Base-by-base conservation (phyloP, 2,329 filamentous ascomycete species). In the Arthrobotrys iridis region DNA sequence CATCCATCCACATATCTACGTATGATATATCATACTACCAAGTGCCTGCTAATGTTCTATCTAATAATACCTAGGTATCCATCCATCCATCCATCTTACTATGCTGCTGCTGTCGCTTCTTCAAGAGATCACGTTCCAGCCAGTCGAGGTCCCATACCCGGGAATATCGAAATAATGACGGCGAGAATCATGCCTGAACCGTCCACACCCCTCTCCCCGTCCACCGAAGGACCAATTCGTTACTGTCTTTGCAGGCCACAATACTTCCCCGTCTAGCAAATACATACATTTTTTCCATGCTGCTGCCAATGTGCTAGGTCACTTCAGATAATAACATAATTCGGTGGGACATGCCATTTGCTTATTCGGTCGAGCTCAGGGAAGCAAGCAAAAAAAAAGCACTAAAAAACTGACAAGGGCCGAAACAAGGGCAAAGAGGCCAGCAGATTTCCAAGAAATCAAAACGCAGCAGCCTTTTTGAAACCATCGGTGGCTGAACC, bases 401-500 rank as follows among this genome's bases (percentile, higher is more conserved):
- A n/a, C n/a, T n/a, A n/a, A n/a, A n/a, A n/a, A n/a, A n/a, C n/a
- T n/a, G n/a, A n/a, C n/a, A n/a, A n/a, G n/a, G n/a, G n/a, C n/a
- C n/a, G n/a, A n/a, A 15, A 24, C 41, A 35, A 45, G 24, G 40
- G 45, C 52, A 46, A 40, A 22, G 58, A 52, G 60, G 45, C 30
- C 43, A 66, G 57, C 67, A 33, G 59, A 59, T 66, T 55, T 59
- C 68, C 68, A 73, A 73, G 68, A 73, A 66, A 55, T 55, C 50
- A 55, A 55, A 55, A 66, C 45, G 41, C 37, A 62, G 62, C 50
- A 48, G 62, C 55, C 70, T 74, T 67, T 74, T 41, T 33, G 55
- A 62, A 55, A 55, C 50, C 50, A 60, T 55, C 55, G 70, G 70
- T 74, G 70, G 70, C 70, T 74, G 68, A 74, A 74, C 68, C 70